Base-by-base conservation (phyloP, 2,329 filamentous ascomycete species). In the Pezicula neosporulosa region DNA sequence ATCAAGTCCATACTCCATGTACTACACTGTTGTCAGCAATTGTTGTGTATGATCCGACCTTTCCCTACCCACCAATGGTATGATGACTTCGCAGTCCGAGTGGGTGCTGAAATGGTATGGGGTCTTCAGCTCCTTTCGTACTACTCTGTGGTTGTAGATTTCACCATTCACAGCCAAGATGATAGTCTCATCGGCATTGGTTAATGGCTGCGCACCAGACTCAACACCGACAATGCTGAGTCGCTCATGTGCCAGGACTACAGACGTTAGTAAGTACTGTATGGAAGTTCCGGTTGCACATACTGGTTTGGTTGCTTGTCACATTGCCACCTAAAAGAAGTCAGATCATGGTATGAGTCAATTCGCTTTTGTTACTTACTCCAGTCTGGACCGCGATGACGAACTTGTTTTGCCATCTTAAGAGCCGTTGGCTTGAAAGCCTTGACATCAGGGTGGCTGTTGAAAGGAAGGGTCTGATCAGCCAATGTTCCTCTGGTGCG, bases 81-180 rank as follows among this genome's bases (percentile, higher is more conserved):
- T 96, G 72, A 99, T 96, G 68, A 99, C 93, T 74, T 99, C 94
- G 74, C 94, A 99, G 69, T 99, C 94, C 36, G 93, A 97, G 68
- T 94, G 88, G 60, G 94, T 99, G 85, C 97, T 97, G 85, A 97
- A 99, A 72, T 92, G 86, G 74, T 97, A 97, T 36, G 85, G 82
- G 54, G 78, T 83, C 74, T 90, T 90, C 64, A 97, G 77, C 63
- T 78, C 78, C 76, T 97, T 97, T 69, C 94, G 87, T 66, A 99
- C 80, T 66, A 96, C 83, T 69, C 93, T 89, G 77, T 99, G 94
- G 85, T 99, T 99, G 82, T 99, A 99, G 70, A 99, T 99, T 72
- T 99, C 94, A 74, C 94, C 94, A 73, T 99, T 99, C 83, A 97
- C 94, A 59, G 94, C 93, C 55, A 99, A 84, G 58, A 93, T 86